phyloP scores from a whole-genome alignment of 2,329 filamentous ascomycete genomes.

The Zymoseptoria pseudotritici region DNA sequence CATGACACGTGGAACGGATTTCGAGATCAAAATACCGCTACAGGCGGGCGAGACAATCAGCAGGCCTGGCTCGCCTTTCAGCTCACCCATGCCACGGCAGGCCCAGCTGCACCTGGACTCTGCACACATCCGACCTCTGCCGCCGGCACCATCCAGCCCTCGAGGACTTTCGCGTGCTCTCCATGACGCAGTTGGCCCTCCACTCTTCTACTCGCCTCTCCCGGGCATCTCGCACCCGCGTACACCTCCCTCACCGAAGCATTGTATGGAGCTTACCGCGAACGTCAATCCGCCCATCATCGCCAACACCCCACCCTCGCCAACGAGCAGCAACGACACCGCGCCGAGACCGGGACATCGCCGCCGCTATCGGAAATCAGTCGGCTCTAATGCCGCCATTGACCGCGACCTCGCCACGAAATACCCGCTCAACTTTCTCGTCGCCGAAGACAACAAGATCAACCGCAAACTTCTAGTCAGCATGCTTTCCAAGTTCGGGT shows the following conservation, averaged over 20 bases:
- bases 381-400: conserved; percentile 28
- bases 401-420: conserved; percentile 53
- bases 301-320: conserved; percentile 5
- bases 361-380: conserved; percentile 18
- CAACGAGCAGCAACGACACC: conserved; percentile 3
- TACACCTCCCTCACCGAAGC: conserved; percentile 8
- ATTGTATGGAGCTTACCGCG: conserved; percentile 11
- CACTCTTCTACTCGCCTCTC: not conserved
- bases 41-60: conserved; percentile 45
- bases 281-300: not conserved
- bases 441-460: conserved; percentile 67
- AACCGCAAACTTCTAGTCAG: conserved; percentile 60
- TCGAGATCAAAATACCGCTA: conserved; percentile 59
- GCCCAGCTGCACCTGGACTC: conserved; percentile 5
- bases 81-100: conserved; percentile 35
- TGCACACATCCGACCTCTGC: conserved; percentile 10
- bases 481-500: conserved; percentile 62
- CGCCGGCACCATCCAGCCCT: conserved; percentile 17
- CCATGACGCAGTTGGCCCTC: conserved; percentile 15
- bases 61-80: conserved; percentile 45
- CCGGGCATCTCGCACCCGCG: not conserved
- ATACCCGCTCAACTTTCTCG: conserved; percentile 58
- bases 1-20: conserved; percentile 56
- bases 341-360: conserved; percentile 1
- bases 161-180: conserved; percentile 19